A percentile compares a stretch with the other conserved stretches of the same genome.
Conservation (phyloP, 331 rosid genomes). For the Acacia concinna region DNA sequence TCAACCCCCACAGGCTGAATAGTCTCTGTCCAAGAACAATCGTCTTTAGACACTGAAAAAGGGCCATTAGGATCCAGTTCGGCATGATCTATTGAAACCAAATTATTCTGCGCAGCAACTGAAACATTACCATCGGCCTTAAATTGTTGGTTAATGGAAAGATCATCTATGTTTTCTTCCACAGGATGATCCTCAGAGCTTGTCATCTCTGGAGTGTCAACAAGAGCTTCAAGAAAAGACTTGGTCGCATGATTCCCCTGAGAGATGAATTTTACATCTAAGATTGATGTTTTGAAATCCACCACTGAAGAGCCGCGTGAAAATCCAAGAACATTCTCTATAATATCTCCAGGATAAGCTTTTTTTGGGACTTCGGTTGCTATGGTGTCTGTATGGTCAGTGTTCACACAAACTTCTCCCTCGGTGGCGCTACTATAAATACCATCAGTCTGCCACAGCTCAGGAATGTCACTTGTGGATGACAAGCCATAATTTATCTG, state of each 20-base stretch:
- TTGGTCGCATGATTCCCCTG: conserved; percentile 24
- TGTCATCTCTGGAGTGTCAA: conserved; percentile 35
- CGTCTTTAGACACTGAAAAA: conserved; percentile 45
- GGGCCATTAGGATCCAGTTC: conserved; percentile 32
- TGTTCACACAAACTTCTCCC: conserved; percentile 22
- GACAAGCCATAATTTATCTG: conserved; percentile 21
- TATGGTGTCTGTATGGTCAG: conserved; percentile 22
- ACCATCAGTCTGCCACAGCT: conserved; percentile 24
- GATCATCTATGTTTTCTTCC: conserved; percentile 35
- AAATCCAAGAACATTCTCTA: conserved; percentile 65
- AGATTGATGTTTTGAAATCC: conserved; percentile 58
- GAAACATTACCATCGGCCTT: conserved; percentile 33
- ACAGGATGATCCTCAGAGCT: conserved; percentile 25
- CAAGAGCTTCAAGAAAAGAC: conserved; percentile 52
- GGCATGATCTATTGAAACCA: conserved; percentile 53
- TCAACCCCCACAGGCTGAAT: conserved; percentile 31
- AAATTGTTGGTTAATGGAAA: conserved; percentile 20
- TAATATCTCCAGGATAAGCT: conserved; percentile 39
- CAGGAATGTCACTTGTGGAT: conserved; percentile 26
- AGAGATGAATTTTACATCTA: conserved; percentile 73
- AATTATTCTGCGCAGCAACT: conserved; percentile 33
- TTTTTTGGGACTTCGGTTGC: conserved; percentile 34
- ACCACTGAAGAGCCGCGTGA: conserved; percentile 45
- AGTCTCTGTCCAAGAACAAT: conserved; percentile 30
- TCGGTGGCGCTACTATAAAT: conserved; percentile 1